Base-by-base conservation (phyloP, 192 early-diverging fungal genomes). In the Chytriomyces confervae region DNA sequence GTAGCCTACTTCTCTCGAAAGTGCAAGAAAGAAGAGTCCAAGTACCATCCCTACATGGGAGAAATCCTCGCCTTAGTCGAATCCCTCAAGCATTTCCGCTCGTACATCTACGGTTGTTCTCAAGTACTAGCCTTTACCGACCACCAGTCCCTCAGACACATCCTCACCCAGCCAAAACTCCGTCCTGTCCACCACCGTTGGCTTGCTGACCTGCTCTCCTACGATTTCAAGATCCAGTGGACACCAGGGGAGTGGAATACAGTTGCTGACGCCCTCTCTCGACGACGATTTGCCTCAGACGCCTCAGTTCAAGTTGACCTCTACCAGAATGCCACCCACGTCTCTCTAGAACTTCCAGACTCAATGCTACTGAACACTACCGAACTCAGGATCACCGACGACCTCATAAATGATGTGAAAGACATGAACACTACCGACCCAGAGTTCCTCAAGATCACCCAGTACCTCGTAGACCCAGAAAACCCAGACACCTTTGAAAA, bases 241-340 rank as follows among this genome's bases (percentile, higher is more conserved):
- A 8, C 11, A 68, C 66, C 66, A 9, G 81, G 81, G n/a, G 27
- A 67, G 62, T 80, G 65, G 65, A 82, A 82, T 46, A 80, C 51
- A 27, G 51, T 82, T 61, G 81, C 81, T 16, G 78, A 82, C 74
- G 24, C 70, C 2, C 72, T 80, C 13, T 80, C 72, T 16, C 77
- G 78, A 1, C 53, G 50, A 43, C 67, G 68, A 1, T 20, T 78
- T 69, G 36, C 46, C 16, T 46, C 10, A 10, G 66, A 68, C 10
- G 36, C 47, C 16, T 11, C 27, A 23, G 36, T 68, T 48, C 66
- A 68, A 68, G 66, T 68, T 10, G 13, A 24, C 45, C 6, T 10
- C 9, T 24, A 45, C 9, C 66, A 46, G 11, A 68, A 68, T 23
- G 7, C 47, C 8, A 46, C 66, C 8, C 53, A 57, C 53, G n/a